Base-by-base conservation (phyloP, 345 rosid genomes). In the Hevea brasiliensis region DNA sequence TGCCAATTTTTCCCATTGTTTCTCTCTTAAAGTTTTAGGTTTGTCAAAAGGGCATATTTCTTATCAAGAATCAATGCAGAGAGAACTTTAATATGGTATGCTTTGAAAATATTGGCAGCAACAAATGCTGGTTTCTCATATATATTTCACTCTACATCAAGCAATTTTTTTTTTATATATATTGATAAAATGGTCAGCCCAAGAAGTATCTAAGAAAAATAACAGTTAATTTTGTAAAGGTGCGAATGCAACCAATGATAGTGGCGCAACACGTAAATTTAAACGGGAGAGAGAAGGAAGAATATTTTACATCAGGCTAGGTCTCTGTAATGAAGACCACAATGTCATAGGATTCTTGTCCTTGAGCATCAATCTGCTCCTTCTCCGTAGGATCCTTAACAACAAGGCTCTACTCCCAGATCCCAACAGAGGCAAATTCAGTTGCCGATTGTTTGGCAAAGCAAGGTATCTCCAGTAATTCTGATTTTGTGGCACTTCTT, bases 321-420 rank as follows among this genome's bases (percentile, higher is more conserved):
- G 75, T 76, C 4, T 76, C 75, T 44, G 71, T 76, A 24, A 76
- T 18, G 23, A 76, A 76, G 51, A 70, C 95, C 84, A 92, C 95
- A 63, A 94, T 85, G 61, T 90, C 98, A 67, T 54, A 88, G 37
- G 93, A 75, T 73, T 92, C 89, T 82, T 94, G 98, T 78, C 98
- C 98, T 90, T 94, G 98, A 68, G 92, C 97, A 70, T 94, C 98
- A 71, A 94, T 92, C 66, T 94, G 98, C 75, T 94, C 98, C 85
- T 92, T 94, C 24, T 94, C 98, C 67, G 98, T 94, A 37, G 98
- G 98, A 61, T 97, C 98, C 98, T 94, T 76, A 68, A 67, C 44
- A n/a, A n/a, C n/a, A n/a, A n/a, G n/a, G n/a, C n/a, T n/a, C n/a
- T n/a, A n/a, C n/a, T n/a, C n/a, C n/a, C n/a, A n/a, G n/a, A n/a